Evolutionary conservation across 2,329 filamentous ascomycete genomes (phyloP).

Genomic region (Colletotrichum tabaci): DNA sequence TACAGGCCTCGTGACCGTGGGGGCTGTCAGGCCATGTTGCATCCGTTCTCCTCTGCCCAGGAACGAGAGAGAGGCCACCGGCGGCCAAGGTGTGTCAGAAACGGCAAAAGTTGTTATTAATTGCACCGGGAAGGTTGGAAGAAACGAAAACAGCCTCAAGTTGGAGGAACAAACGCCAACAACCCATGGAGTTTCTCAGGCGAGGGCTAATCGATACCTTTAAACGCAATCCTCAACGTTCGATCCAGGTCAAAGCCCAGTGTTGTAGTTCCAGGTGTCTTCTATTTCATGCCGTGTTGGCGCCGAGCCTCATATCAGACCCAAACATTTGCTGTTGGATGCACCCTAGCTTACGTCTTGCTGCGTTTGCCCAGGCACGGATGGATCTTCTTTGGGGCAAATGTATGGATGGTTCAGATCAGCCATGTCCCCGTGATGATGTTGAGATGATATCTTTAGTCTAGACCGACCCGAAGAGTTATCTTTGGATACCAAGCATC

Average conservation of each 20-base stretch:
- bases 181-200: neutral
- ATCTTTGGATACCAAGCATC: no score
- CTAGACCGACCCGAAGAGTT: no score
- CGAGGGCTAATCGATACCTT: neutral
- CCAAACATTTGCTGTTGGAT: neutral
- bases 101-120: neutral
- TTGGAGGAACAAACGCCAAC: neutral
- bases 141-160: neutral
- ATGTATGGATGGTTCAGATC: neutral
- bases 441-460: neutral
- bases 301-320: neutral
- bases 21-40: neutral
- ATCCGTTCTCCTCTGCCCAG: neutral
- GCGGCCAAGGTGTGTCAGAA: neutral
- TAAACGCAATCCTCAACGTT: neutral
- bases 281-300: neutral
- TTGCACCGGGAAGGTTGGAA: neutral
- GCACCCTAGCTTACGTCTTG: neutral
- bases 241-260: neutral
- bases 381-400: no score
- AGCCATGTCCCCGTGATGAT: neutral
- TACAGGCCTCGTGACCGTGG: neutral
- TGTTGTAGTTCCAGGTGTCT: neutral
- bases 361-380: neutral
- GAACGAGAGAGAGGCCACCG: neutral